Base-by-base conservation (phyloP, 805 yeast genomes). In the Kodamaea hsintzibuensis region DNA sequence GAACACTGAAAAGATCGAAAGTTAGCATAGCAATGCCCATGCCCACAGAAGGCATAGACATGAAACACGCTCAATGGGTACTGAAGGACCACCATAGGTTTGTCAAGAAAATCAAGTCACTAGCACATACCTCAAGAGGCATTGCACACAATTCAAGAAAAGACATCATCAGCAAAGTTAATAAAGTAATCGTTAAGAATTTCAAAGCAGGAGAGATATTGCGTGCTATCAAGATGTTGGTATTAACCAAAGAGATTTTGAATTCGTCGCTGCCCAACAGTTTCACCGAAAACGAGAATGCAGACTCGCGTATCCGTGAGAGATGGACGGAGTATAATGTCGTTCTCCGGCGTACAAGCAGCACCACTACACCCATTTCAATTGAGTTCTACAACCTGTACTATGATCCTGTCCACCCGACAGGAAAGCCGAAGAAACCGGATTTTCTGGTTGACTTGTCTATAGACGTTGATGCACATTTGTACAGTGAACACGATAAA, bases 241-340 rank as follows among this genome's bases (percentile, higher is more conserved):
- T 89, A 0, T 71, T 84, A 70, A 79, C 84, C 14, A 85, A 84
- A 62, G 63, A 62, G 33, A 63, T 76, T 10, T 33, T 40, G 7
- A 56, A 62, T 0, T 58, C 67, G 10, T 52, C 54, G 8, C 37
- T 49, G 3, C 42, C 58, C 12, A 33, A 53, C 7, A 42, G 50
- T 2, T 77, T 80, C 55, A 74, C 78, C 12, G 90, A 85, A 55
- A 64, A 69, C 8, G 84, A 82, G 53, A 71, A 78, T 1, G 73
- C 76, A 22, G 82, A 82, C 42, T 76, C 89, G 0, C 70, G 86
- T 50, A 78, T 88, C 0, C 56, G 77, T 8, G 92, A 89, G 54
- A 71, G 91, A 47, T 91, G 97, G 95, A 82, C 79, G 56, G 97
- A 92, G 64, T 89, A 84, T 63, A 72, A 83, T 25, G 86, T 88